Percentiles rank a stretch among this genome's conserved stretches.
These are phyloP conservation scores for Globisporangium uncinulatum DNA, from an alignment of 352 stramenopile species.

Conservation along the genomic window DNA sequence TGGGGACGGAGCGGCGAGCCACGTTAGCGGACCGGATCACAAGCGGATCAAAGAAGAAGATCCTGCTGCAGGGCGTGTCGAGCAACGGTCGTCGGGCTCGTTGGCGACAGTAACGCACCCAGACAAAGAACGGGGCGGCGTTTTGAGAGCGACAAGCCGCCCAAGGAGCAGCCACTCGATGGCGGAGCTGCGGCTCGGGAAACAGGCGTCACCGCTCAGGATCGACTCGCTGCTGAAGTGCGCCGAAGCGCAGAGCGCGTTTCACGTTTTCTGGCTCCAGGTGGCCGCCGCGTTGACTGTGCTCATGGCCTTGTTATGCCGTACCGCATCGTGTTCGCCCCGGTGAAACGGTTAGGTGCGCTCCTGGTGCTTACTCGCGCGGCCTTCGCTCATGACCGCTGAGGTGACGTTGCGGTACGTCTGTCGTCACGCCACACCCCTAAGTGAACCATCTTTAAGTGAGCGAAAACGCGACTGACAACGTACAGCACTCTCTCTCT, in stretches of 20 bases:
- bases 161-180: too few species aligned
- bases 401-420: too few species aligned
- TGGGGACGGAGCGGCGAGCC: not conserved
- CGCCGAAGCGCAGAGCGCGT: conserved; percentile 40
- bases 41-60: not conserved
- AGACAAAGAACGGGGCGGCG: too few species aligned
- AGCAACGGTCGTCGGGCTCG: conserved; percentile 2
- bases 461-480: too few species aligned
- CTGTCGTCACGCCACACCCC: too few species aligned
- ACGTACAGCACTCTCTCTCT: too few species aligned
- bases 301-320: conserved; percentile 43
- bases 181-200: conserved; percentile 2
- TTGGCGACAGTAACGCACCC: not conserved
- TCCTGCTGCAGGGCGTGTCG: not conserved
- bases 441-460: too few species aligned
- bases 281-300: conserved; percentile 28
- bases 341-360: conserved; percentile 17
- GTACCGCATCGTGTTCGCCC: conserved; percentile 52
- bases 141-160: too few species aligned
- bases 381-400: too few species aligned
- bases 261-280: conserved; percentile 48
- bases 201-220: conserved; percentile 25
- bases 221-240: conserved; percentile 41
- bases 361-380: conserved; percentile 17
- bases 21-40: not conserved